These are phyloP conservation scores for Penicillium griseofulvum DNA, from an alignment of 2,329 filamentous ascomycete species.

Conservation along the genomic window DNA sequence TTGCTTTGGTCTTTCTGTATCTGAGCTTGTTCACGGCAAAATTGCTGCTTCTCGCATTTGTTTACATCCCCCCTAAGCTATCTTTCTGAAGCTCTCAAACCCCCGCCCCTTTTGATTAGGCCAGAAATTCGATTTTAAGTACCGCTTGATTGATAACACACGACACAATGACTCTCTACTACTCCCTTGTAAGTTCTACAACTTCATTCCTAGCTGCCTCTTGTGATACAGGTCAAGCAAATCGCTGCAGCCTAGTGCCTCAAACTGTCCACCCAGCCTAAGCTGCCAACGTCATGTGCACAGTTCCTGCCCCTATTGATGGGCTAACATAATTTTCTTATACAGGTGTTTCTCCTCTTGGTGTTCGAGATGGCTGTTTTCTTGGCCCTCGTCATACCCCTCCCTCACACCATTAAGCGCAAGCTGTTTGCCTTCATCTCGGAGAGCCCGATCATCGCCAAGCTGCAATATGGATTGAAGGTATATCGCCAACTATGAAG, in stretches of 20 bases:
- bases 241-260: conserved; percentile 25
- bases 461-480: conserved; percentile 96
- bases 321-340: conserved; percentile 10
- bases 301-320: conserved; percentile 3
- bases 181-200: conserved; percentile 57
- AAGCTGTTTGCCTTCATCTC: conserved; percentile 96
- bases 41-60: conserved; percentile 8
- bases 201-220: neutral
- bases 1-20: neutral
- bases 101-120: conserved; percentile 20
- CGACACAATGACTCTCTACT: conserved; percentile 66
- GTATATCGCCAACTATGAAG: conserved; percentile 38
- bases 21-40: neutral
- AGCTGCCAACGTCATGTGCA: conserved; percentile 9
- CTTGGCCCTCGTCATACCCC: conserved; percentile 62
- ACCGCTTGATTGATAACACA: conserved; percentile 1
- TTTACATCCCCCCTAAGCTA: conserved; percentile 14
- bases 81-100: conserved; percentile 15
- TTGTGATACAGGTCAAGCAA: neutral
- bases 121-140: conserved; percentile 8
- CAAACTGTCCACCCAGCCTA: conserved; percentile 6
- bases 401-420: conserved; percentile 82
- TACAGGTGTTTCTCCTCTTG: conserved; percentile 50
- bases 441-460: conserved; percentile 78
- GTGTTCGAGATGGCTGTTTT: conserved; percentile 53